Base-by-base conservation (phyloP, 139 green algal species). In the Mesotaenium endlicherianum region DNA sequence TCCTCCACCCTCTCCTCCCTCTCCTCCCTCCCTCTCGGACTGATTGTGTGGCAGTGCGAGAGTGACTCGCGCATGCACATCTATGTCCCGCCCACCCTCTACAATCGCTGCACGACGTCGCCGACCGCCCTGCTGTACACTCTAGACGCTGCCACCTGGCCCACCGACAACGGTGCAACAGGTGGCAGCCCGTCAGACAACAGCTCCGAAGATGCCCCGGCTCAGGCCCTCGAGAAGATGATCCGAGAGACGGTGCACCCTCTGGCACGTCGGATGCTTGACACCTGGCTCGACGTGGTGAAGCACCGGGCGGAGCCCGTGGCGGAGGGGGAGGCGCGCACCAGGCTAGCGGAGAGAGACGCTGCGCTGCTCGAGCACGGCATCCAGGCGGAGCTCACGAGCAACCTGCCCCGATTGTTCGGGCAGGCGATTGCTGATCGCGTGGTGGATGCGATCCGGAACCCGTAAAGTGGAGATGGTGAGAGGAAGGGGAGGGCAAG, bases 331-430 rank as follows among this genome's bases (percentile, higher is more conserved):
- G 6, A 5, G 40, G 70, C 39, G 8, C 11, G 70, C 4, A 5
- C 39, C 30, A 34, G 31, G 3, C 31, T 78, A 5, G 4, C 38
- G 20, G 70, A 49, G 31, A n/a, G 70, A 4, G 70, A 78, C 6
- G 31, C 14, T 6, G 6, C 31, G 8, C 30, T 78, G 14, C 34
- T 31, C 5, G 38, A n/a, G 41, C 39, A 78, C 40, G 70, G 70
- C 14, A 78, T 78, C 5, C 30, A 78, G 49, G 20, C 6, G 11
- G 70, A 78, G 26, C 31, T 78, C 5, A 78, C 70, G 45, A 31
- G 14, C 14, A 78, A 78, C 31, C 31, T 78, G 31, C 70, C 70
- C 34, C 45, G 70, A 6, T 31, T 78, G 36, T 78, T 78, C 6
- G 70, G 70, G 4, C 41, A 78, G 20, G 14, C 39, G 38, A 8